Percentiles rank a stretch among this genome's conserved stretches.
These are phyloP conservation scores for Coprinopsis cinerea DNA, from an alignment of 768 basidiomycete genomes.

Conservation along the genomic window DNA sequence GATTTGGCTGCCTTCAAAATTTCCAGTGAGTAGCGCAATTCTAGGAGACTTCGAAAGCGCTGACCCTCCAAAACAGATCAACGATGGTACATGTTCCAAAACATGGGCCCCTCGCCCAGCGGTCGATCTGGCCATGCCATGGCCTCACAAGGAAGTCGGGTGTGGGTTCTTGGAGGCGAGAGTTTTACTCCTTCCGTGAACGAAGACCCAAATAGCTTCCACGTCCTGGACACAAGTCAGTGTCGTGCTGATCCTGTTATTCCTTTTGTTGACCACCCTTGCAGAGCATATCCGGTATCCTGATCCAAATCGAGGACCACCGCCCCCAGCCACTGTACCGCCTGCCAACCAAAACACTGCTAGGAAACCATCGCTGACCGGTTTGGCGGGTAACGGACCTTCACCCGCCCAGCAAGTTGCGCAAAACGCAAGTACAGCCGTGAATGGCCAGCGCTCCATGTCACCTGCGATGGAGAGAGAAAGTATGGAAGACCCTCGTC, in stretches of 20 bases:
- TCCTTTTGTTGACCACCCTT: slow-evolving; percentile 6
- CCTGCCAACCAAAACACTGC: slow-evolving; percentile 28
- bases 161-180: slow-evolving; percentile 95
- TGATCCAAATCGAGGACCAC: slow-evolving; percentile 40
- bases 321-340: slow-evolving; percentile 18
- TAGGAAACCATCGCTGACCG: slow-evolving; percentile 46
- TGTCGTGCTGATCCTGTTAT: slow-evolving; percentile 16
- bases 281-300: slow-evolving; percentile 93
- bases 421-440: slow-evolving; percentile 18
- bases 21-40: slow-evolving; percentile 60
- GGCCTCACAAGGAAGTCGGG: slow-evolving; percentile 83
- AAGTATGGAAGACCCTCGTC: slow-evolving; percentile 46
- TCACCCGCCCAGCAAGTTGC: slow-evolving; percentile 17
- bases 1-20: slow-evolving; percentile 98
- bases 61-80: slow-evolving; percentile 63
- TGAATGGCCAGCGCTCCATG: slow-evolving; percentile 51
- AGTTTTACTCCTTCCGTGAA: slow-evolving; percentile 65
- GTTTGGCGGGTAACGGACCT: slow-evolving; percentile 24
- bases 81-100: slow-evolving; percentile 99
- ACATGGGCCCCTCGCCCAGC: slow-evolving; percentile 94
- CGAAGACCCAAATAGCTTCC: slow-evolving; percentile 79
- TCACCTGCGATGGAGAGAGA: slow-evolving; percentile 40
- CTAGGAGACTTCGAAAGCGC: slow-evolving; percentile 8
- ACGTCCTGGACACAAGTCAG: slow-evolving; percentile 93
- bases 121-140: slow-evolving; percentile 97